Percentiles rank a stretch among this genome's conserved stretches.
These are phyloP conservation scores for Candida tropicalis DNA, from an alignment of 1,139 yeast species.

Conservation along the genomic window DNA sequence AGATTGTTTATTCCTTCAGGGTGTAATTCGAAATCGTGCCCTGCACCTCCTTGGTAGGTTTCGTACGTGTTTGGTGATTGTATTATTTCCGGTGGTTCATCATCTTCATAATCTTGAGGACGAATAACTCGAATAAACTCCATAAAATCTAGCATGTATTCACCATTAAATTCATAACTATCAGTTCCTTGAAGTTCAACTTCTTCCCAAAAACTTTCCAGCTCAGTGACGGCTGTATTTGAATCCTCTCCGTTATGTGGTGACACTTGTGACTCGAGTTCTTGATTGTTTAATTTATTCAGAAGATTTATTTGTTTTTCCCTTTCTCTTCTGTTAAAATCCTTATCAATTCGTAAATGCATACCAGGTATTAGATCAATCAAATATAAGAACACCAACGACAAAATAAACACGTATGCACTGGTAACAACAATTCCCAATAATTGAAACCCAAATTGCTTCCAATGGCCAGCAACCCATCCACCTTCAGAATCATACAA, in stretches of 20 bases:
- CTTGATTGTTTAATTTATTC: slow-evolving; percentile 12
- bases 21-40: slow-evolving; percentile 23
- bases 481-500: slow-evolving; percentile 45
- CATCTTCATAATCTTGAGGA: slow-evolving; percentile 44
- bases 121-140: slow-evolving; percentile 47
- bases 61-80: slow-evolving; percentile 3
- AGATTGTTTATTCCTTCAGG: slow-evolving; percentile 14
- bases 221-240: slow-evolving; percentile 10
- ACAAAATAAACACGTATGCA: slow-evolving; percentile 40
- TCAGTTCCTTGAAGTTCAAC: slow-evolving; percentile 55
- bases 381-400: slow-evolving; percentile 38
- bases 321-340: slow-evolving; percentile 38
- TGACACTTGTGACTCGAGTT: slow-evolving; percentile 24
- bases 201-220: slow-evolving; percentile 25
- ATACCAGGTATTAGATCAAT: slow-evolving; percentile 51
- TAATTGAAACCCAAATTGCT: slow-evolving; percentile 52
- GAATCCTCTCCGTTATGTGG: slow-evolving; percentile 13
- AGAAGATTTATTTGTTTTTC: slow-evolving; percentile 14
- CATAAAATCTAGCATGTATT: slow-evolving; percentile 49
- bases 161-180: slow-evolving; percentile 54
- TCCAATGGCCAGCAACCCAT: slow-evolving; percentile 50
- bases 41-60: background rate
- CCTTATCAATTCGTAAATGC: slow-evolving; percentile 48
- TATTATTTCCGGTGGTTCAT: slow-evolving; percentile 9
- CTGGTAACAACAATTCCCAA: slow-evolving; percentile 46